These are phyloP conservation scores for Suhomyces pyralidae DNA, from an alignment of 805 yeast species.

Conservation along the genomic window DNA sequence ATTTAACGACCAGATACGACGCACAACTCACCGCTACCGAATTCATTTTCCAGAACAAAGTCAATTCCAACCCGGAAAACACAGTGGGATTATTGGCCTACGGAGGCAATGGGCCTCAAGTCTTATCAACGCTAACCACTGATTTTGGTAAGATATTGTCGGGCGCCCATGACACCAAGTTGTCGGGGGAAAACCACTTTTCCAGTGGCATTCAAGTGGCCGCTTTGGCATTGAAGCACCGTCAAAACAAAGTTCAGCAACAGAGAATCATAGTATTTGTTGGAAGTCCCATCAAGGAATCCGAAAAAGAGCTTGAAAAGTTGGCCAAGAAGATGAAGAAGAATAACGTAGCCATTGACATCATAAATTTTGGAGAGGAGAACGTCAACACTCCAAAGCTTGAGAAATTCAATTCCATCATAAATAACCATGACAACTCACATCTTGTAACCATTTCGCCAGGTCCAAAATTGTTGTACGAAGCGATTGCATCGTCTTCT, in stretches of 20 bases:
- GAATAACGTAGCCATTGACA: conserved; percentile 85
- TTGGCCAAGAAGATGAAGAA: conserved; percentile 92
- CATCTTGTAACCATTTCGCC: conserved; percentile 87
- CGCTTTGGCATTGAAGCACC: conserved; percentile 84
- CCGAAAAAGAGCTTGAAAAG: conserved; percentile 68
- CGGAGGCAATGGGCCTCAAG: conserved; percentile 82
- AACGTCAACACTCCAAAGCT: conserved; percentile 70
- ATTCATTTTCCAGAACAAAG: conserved; percentile 78
- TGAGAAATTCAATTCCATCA: conserved; percentile 71
- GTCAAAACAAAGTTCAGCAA: conserved; percentile 89
- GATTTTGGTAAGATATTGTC: conserved; percentile 83
- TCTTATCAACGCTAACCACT: conserved; percentile 81
- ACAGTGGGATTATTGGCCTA: conserved; percentile 88
- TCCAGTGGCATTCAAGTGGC: conserved; percentile 91
- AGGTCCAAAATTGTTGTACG: conserved; percentile 80
- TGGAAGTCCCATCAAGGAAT: conserved; percentile 77
- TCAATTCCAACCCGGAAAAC: conserved; percentile 87
- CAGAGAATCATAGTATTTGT: conserved; percentile 89
- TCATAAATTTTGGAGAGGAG: conserved; percentile 91
- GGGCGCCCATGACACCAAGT: conserved; percentile 76
- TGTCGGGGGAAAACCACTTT: conserved; percentile 66
- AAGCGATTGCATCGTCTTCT: conserved; percentile 72
- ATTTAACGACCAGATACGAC: conserved; percentile 79
- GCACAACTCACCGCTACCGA: conserved; percentile 92
- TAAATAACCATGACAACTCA: conserved; percentile 72